Evolutionary conservation across 1,139 yeast species (phyloP).

Genomic region (Suhomyces bokatorum): DNA sequence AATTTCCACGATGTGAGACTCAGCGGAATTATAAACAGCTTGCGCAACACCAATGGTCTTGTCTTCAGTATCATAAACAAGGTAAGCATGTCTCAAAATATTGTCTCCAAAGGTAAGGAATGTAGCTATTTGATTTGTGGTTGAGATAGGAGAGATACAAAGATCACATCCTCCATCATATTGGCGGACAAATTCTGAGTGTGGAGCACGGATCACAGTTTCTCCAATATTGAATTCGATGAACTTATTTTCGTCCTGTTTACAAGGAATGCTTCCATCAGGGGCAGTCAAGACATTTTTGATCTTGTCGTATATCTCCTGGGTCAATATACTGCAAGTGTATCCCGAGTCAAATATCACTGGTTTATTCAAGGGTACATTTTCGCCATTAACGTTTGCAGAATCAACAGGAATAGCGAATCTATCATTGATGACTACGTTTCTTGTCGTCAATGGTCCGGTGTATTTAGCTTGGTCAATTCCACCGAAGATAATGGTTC

Average conservation of each 20-base stretch:
- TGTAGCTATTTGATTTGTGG: not conserved
- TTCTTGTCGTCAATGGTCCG: constrained; percentile 17
- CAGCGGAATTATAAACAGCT: constrained; percentile 12
- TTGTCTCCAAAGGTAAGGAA: constrained; percentile 18
- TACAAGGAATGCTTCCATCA: not conserved
- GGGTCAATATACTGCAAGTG: constrained; percentile 1
- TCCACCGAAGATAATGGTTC: constrained; percentile 22
- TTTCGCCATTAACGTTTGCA: not conserved
- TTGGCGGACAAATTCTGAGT: not conserved
- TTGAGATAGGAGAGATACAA: not conserved
- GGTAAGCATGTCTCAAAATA: constrained; percentile 24
- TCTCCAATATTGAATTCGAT: constrained; percentile 2
- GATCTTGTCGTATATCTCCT: not conserved
- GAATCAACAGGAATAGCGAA: constrained; percentile 3
- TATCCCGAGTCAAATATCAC: constrained; percentile 8
- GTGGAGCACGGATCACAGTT: constrained; percentile 3
- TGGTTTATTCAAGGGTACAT: not conserved
- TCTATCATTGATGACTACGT: not conserved
- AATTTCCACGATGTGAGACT: constrained; percentile 10
- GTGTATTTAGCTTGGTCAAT: constrained; percentile 21
- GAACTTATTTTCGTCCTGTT: constrained; percentile 1
- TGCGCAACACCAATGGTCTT: constrained; percentile 22
- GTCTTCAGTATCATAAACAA: constrained; percentile 24
- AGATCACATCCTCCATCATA: not conserved
- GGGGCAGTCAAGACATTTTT: not conserved